Base-by-base conservation (phyloP, 305 asterid genomes). In the Caryopteris hybrid region DNA sequence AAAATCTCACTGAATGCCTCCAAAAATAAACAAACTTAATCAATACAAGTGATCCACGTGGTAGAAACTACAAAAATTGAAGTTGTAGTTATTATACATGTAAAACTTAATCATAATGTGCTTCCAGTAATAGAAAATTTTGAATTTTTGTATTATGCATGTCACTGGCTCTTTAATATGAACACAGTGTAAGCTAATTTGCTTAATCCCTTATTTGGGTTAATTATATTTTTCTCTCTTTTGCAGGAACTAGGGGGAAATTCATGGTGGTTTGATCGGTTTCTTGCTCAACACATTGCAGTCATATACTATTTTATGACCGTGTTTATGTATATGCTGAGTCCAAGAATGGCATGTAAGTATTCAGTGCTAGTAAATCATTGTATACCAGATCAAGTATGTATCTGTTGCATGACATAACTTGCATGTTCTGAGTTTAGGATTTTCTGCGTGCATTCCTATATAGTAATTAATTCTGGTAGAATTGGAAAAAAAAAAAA, bases 271-370 rank as follows among this genome's bases (percentile, higher is more conserved):
- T 55, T 94, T 66, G 99, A 94, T 72, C 91, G 96, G 20, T 83
- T 87, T 73, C 97, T 94, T 73, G 93, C 99, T 74, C 96, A 89
- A 69, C 85, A 85, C 67, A 81, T 91, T 48, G 97, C 99, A 34
- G 57, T 81, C 56, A 69, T 87, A 69, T 94, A 94, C 84, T 94
- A 91, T 69, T 82, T 87, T 56, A 85, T 91, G 97, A 88, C 95
- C 18, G 99, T 69, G 64, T 78, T 85, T 68, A 89, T 94, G 95
- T 94, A 94, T 80, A 65, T 70, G 33, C 69, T 94, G 89, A 94
- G 99, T 82, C 99, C 99, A 66, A 94, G 97, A 83, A 94, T 94
- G 97, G 99, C 97, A 62, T 94, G 99, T 91, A 72, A 89, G 97
- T 84, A 63, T 29, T 27, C 46, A 60, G 18, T 39, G 67, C 69